phyloP scores from a whole-genome alignment of 2,329 filamentous ascomycete genomes.

The Myriosclerotinia curreyana region DNA sequence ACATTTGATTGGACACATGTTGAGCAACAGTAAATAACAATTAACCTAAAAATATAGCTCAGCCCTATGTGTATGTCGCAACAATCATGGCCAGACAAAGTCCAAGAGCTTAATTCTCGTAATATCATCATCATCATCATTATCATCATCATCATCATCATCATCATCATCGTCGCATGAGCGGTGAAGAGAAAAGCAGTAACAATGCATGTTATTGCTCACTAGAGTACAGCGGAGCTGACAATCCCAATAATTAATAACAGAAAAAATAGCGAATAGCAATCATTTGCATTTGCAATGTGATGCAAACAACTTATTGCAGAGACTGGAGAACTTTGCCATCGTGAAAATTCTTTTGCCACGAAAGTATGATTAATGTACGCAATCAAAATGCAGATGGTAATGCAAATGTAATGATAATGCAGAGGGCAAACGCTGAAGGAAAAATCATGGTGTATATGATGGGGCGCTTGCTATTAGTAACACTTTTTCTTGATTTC shows the following conservation, averaged over 20 bases:
- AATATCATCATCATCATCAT: neutral
- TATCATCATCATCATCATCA: neutral
- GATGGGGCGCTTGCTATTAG: neutral
- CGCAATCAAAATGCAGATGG: neutral
- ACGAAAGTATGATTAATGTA: neutral
- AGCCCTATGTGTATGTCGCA: conserved; percentile 6
- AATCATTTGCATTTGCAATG: neutral
- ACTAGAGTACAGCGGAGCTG: neutral
- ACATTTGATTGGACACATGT: neutral
- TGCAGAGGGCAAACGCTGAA: neutral
- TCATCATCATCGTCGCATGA: neutral
- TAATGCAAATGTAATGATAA: neutral
- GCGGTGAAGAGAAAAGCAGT: neutral
- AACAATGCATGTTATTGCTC: neutral
- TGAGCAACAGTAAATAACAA: neutral
- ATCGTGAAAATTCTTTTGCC: neutral
- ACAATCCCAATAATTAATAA: neutral
- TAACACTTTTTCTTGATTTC: neutral
- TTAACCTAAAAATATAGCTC: conserved; percentile 1
- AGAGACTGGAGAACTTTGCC: neutral
- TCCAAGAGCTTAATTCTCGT: neutral
- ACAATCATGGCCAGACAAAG: neutral
- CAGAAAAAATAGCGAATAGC: neutral
- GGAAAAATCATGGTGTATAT: neutral
- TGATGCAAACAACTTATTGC: neutral